Base-by-base conservation (phyloP, 805 yeast genomes). In the Wickerhamomyces subpelliculosus region DNA sequence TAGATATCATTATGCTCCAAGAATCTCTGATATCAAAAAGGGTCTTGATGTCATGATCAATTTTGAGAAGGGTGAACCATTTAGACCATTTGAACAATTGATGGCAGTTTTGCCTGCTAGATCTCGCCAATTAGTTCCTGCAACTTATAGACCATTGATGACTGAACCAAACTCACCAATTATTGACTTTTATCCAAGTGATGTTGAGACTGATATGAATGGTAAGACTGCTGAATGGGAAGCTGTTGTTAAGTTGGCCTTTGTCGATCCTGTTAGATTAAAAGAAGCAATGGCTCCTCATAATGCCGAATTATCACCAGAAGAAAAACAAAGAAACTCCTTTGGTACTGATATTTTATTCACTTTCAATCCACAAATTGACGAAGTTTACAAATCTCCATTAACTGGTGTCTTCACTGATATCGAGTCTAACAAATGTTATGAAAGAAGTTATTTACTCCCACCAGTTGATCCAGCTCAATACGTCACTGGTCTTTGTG, bases 211-310 rank as follows among this genome's bases (percentile, higher is more conserved):
- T 26, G 98, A 93, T 64, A 72, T 78, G 74, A 93, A 93, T 57
- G 98, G 97, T 32, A 93, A 93, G 58, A 85, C 88, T 39, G 95
- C 93, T 2, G 82, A 87, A 35, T 93, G 98, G 98, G 97, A 93
- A 64, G 97, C 97, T 10, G 96, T 93, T 39, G 96, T 93, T 7
- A 73, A 86, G 51, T 73, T 93, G 41, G 80, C 94, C 5, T 93
- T 93, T 68, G 97, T 93, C 33, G 97, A 93, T 48, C 87, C 84
- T 52, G 61, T 73, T 23, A 72, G 93, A 43, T 70, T 93, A 40
- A 64, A 82, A 24, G 78, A 70, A 4, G 90, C 90, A 2, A 74
- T 93, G 73, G 67, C 62, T 34, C 85, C 95, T 2, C 61, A 70
- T 30, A 84, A 85, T 40, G 52, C 64, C 1, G 71, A 69, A 43